Percentiles rank a stretch among this genome's conserved stretches.
phyloP scores from a whole-genome alignment of 192 early-diverging fungal genomes.

The Backusella tarrabulga region DNA sequence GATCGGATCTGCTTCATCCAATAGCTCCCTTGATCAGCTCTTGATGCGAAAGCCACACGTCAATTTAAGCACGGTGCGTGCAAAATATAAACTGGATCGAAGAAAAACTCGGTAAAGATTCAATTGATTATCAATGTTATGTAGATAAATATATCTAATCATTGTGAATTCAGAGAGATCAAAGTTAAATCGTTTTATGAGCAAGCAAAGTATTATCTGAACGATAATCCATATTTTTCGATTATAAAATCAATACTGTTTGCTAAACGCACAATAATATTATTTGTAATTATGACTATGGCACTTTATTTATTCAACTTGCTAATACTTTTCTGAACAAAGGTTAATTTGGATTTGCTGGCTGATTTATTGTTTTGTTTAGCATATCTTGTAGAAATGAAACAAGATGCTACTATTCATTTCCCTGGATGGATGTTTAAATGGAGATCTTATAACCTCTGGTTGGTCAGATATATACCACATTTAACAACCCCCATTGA shows the following conservation, averaged over 20 bases:
- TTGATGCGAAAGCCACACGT: constrained; percentile 21
- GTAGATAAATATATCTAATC: not conserved
- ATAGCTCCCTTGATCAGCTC: constrained; percentile 20
- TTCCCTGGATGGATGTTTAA: constrained; percentile 51
- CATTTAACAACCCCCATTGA: not conserved
- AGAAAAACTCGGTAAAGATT: constrained; percentile 18
- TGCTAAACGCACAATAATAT: constrained; percentile 23
- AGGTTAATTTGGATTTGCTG: constrained; percentile 52
- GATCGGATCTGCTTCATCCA: constrained; percentile 4
- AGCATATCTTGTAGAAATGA: constrained; percentile 55
- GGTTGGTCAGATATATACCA: constrained; percentile 24
- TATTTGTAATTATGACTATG: constrained; percentile 25
- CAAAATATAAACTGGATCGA: constrained; percentile 20
- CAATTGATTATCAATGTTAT: not conserved
- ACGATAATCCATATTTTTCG: not conserved
- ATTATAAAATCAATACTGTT: constrained; percentile 13
- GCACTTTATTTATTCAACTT: constrained; percentile 29
- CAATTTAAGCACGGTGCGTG: constrained; percentile 27
- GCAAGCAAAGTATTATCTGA: not conserved
- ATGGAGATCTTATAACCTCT: constrained; percentile 37
- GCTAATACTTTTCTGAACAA: constrained; percentile 13
- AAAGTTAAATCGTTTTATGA: not conserved
- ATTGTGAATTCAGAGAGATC: not conserved
- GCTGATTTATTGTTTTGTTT: constrained; percentile 54
- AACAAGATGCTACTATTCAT: constrained; percentile 27